A percentile compares a stretch with the other conserved stretches of the same genome.
phyloP scores from a whole-genome alignment of 305 asterid genomes.

The Solanum hybrid region DNA sequence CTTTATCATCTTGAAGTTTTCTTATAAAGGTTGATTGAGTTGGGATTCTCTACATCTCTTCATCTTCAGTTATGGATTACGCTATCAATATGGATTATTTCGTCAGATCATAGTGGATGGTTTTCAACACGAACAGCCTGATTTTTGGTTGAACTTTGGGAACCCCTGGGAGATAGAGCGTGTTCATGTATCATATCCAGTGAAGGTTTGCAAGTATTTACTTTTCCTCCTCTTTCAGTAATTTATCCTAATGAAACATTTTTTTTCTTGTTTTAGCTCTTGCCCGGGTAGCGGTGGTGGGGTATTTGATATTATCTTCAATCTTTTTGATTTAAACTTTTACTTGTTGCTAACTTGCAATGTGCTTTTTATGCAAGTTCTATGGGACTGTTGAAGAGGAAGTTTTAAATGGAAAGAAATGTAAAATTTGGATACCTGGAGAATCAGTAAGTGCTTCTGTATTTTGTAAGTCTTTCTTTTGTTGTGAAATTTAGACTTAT shows the following conservation, averaged over 20 bases:
- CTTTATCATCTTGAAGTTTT: background rate
- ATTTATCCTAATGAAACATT: background rate
- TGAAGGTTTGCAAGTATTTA: slow-evolving; percentile 25
- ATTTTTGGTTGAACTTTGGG: slow-evolving; percentile 35
- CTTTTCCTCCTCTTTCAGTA: slow-evolving; percentile 2
- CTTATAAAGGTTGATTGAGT: background rate
- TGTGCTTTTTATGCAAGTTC: slow-evolving; percentile 14
- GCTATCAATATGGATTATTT: slow-evolving; percentile 37
- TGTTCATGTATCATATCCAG: slow-evolving; percentile 37
- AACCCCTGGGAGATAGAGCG: slow-evolving; percentile 42
- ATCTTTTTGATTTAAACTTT: background rate
- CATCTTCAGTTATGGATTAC: slow-evolving; percentile 29
- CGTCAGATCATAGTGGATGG: slow-evolving; percentile 38
- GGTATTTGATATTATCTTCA: background rate
- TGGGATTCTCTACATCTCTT: background rate
- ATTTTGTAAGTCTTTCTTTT: background rate
- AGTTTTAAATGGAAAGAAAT: slow-evolving; percentile 22
- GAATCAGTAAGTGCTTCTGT: slow-evolving; percentile 24
- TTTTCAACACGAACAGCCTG: slow-evolving; percentile 36
- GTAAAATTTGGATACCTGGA: slow-evolving; percentile 33
- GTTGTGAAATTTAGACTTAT: background rate
- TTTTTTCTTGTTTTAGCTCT: background rate
- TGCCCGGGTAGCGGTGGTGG: background rate
- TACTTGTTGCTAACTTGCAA: slow-evolving; percentile 1
- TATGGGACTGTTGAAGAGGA: slow-evolving; percentile 35